Evolutionary conservation across 2,329 filamentous ascomycete genomes (phyloP), one percentile per base, ranked within the genome.

Genomic region (Monosporascus sp.): DNA sequence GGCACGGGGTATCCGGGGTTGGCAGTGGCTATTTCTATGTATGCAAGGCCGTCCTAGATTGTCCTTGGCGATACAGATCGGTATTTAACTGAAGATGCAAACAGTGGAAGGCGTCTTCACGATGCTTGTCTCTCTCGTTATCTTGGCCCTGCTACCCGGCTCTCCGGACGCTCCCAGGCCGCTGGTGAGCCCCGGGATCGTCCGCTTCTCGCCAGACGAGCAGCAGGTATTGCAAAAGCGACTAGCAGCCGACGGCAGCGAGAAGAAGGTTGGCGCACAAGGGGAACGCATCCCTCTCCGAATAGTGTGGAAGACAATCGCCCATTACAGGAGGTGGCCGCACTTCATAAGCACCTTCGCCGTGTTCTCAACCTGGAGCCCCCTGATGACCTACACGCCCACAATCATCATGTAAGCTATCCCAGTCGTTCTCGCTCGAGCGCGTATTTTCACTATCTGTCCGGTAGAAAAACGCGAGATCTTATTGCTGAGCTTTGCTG

Each of bases 281-380:
- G 68, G 69, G 6, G 51, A 70, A 51, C 59, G 64, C 11, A 76
- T 77, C 47, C 67, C 71, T 2, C 65, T 69, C 46, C 57, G 57
- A 0, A 52, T 74, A 3, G 72, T 79, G 0, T 73, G 73, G 67
- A 69, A 70, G 49, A 79, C 76, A 0, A 57, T 79, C 2, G 62
- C 64, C 14, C 71, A 79, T 51, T 71, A 75, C 51, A 69, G 65
- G 16, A 71, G 76, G 52, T 80, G 76, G 76, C 74, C 71, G 6
- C 74, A 77, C 50, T 79, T 76, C 52, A 60, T 79, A 31, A 73
- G 74, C 5, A 78, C 77, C 0, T 78, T 76, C 48, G 72, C 70
- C 19, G 76, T 78, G 5, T 81, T 80, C 54, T 75, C 76, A 1
- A 80, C 77, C 0, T 80, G 77, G 76, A 75, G 74, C 8, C 74